These are phyloP conservation scores for Colletotrichum camelliae DNA, from an alignment of 2,329 filamentous ascomycete species.

Conservation along the genomic window DNA sequence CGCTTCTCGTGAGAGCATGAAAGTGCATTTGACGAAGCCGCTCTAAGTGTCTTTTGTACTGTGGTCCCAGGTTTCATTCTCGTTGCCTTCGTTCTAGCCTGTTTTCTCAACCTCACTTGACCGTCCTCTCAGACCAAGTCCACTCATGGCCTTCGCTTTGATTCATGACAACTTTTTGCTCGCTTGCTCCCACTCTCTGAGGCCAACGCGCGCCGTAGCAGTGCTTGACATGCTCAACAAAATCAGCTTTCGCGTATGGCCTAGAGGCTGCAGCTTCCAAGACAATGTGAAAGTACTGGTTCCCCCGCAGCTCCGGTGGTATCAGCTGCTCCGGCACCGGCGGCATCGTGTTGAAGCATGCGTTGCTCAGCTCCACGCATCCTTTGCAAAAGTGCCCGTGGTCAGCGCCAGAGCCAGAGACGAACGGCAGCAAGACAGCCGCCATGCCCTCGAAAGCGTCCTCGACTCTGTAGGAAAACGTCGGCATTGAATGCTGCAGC, in stretches of 20 bases:
- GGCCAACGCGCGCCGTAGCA: slow-evolving; percentile 26
- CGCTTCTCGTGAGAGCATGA: background rate
- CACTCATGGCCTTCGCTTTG: background rate
- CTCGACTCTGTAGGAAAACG: background rate
- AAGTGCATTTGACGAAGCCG: background rate
- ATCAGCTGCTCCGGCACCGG: background rate
- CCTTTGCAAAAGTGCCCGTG: slow-evolving; percentile 28
- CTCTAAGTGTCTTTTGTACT: background rate
- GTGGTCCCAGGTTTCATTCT: background rate
- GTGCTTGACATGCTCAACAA: slow-evolving; percentile 25
- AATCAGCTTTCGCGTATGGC: slow-evolving; percentile 20
- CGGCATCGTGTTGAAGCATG: background rate
- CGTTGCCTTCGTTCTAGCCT: too few species aligned
- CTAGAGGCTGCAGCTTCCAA: background rate
- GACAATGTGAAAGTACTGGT: slow-evolving; percentile 15
- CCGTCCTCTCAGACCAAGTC: background rate
- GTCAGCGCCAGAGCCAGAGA: slow-evolving; percentile 23
- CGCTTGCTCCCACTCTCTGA: background rate
- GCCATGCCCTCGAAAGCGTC: slow-evolving; percentile 30
- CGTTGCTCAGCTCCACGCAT: slow-evolving; percentile 14
- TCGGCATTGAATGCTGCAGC: background rate
- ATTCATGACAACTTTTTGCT: background rate
- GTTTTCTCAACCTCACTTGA: too few species aligned
- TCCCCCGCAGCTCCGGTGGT: background rate
- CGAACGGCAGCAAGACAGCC: slow-evolving; percentile 29